These are phyloP conservation scores for Hypoxylon crocopeplum DNA, from an alignment of 495 filamentous ascomycete genomes.

Conservation along the genomic window DNA sequence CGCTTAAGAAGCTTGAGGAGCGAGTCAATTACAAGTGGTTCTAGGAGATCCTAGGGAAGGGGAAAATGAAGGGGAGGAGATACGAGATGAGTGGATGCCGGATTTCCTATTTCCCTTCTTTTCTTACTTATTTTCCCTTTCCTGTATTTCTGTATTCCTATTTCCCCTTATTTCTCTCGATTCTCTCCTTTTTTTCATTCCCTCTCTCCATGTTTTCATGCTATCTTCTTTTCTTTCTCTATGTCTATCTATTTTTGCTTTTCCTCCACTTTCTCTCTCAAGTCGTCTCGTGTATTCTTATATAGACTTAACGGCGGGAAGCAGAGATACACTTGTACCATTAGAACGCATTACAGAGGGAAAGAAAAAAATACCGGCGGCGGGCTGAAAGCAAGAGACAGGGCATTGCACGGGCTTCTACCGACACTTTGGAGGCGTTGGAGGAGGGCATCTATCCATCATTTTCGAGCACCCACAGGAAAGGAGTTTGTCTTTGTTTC, in stretches of 20 bases:
- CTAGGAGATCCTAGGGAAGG: conserved; percentile 20
- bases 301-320: conserved; percentile 19
- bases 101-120: conserved; percentile 25
- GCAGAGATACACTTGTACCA: conserved; percentile 34
- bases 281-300: conserved; percentile 19
- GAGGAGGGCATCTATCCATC: not conserved
- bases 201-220: not conserved
- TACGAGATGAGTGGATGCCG: conserved; percentile 16
- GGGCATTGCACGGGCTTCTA: conserved; percentile 11
- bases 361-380: conserved; percentile 19
- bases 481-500: conserved; percentile 1
- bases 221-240: not conserved
- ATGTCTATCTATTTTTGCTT: not conserved
- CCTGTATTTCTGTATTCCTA: conserved; percentile 4
- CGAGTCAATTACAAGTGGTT: conserved; percentile 46
- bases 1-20: conserved; percentile 54
- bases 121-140: conserved; percentile 18
- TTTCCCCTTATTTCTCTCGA: not conserved
- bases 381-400: not conserved
- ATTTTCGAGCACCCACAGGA: conserved; percentile 13
- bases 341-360: conserved; percentile 30
- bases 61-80: conserved; percentile 1
- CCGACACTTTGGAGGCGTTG: conserved; percentile 24
- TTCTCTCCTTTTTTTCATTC: not conserved
- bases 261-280: not conserved